Evolutionary conservation across 768 basidiomycete species (phyloP).

Genomic region (Suillus ampliporus): DNA sequence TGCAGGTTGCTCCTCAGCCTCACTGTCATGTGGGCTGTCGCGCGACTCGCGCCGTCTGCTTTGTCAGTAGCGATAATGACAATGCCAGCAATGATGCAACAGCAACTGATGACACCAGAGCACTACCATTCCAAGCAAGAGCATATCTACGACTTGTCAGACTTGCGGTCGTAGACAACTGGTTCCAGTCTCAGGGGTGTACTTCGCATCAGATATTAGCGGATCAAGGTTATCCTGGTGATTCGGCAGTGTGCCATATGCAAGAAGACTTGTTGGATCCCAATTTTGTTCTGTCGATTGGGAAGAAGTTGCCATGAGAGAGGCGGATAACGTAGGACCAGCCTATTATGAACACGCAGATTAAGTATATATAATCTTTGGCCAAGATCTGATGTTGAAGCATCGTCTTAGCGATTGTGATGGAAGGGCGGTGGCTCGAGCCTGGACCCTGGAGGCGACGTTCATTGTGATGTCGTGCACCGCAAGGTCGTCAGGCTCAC

Average conservation of each 20-base stretch:
- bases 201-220: background rate
- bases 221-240: background rate
- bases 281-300: background rate
- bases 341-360: background rate
- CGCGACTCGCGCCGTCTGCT: background rate
- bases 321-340: background rate
- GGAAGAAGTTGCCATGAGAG: background rate
- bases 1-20: conserved; percentile 2
- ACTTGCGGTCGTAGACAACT: conserved; percentile 36
- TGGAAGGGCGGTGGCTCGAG: background rate
- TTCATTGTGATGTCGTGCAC: background rate
- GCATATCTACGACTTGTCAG: conserved; percentile 25
- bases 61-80: background rate
- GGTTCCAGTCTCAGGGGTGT: conserved; percentile 19
- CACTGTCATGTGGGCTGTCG: background rate
- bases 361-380: background rate
- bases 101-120: conserved; percentile 24
- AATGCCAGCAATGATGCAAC: conserved; percentile 31
- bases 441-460: background rate
- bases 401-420: background rate
- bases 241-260: background rate
- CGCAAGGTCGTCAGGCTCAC: background rate
- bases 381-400: background rate
- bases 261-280: background rate
- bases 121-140: conserved; percentile 33